Evolutionary conservation across 1,139 yeast genomes (phyloP).

Genomic region (Scheffersomyces illinoinensis): DNA sequence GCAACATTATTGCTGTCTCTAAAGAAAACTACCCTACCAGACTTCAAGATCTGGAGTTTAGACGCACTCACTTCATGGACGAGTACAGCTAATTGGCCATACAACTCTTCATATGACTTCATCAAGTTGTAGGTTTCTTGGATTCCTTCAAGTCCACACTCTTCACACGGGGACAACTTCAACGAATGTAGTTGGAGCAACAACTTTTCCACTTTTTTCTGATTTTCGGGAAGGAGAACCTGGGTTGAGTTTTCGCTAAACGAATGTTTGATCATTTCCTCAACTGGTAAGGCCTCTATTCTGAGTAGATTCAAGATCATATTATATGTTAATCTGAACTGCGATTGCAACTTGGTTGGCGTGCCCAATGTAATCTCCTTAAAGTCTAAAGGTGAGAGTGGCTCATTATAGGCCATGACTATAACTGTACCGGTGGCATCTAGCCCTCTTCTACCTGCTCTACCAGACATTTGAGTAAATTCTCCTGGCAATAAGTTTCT

Average conservation of each 20-base stretch:
- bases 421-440: conserved; percentile 96
- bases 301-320: conserved; percentile 91
- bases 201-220: conserved; percentile 58
- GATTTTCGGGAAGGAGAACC: conserved; percentile 83
- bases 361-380: conserved; percentile 82
- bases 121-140: conserved; percentile 48
- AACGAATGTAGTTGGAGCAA: conserved; percentile 46
- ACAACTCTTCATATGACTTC: conserved; percentile 43
- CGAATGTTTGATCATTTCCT: conserved; percentile 95
- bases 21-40: conserved; percentile 65
- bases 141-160: conserved; percentile 39
- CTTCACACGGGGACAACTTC: conserved; percentile 37
- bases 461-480: conserved; percentile 98
- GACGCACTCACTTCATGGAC: conserved; percentile 43
- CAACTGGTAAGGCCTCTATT: conserved; percentile 91
- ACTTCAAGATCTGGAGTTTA: conserved; percentile 42
- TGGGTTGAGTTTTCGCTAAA: conserved; percentile 92
- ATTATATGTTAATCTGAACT: conserved; percentile 89
- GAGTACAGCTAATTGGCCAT: conserved; percentile 49
- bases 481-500: conserved; percentile 91
- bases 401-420: conserved; percentile 80
- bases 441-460: conserved; percentile 97
- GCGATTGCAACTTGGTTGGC: conserved; percentile 87
- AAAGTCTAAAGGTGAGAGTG: conserved; percentile 60
- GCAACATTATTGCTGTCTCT: conserved; percentile 45